These are phyloP conservation scores for Globisporangium splendens DNA, from an alignment of 352 stramenopile species.

Conservation along the genomic window DNA sequence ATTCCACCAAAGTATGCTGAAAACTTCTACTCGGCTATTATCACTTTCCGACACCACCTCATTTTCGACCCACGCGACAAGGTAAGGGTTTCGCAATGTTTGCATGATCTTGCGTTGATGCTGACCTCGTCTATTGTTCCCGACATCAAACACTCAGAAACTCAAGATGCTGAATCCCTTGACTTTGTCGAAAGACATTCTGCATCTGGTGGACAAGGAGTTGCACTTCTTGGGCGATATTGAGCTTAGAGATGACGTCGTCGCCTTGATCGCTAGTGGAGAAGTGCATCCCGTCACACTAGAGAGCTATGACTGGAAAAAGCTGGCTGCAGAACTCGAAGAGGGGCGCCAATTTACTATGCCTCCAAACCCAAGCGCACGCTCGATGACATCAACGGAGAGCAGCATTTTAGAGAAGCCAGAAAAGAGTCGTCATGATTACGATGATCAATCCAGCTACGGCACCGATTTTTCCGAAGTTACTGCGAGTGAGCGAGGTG, in stretches of 20 bases:
- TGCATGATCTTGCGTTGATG: not conserved
- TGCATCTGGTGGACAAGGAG: slow-evolving; percentile 46
- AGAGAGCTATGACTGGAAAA: slow-evolving; percentile 72
- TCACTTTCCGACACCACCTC: slow-evolving; percentile 88
- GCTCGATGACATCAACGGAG: slow-evolving; percentile 60
- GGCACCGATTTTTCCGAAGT: slow-evolving; percentile 8
- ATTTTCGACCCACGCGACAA: slow-evolving; percentile 79
- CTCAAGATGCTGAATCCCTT: slow-evolving; percentile 78
- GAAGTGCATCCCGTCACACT: slow-evolving; percentile 65
- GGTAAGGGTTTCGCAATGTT: slow-evolving; percentile 16
- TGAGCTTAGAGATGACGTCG: slow-evolving; percentile 49
- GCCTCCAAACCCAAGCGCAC: slow-evolving; percentile 14
- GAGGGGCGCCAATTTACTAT: slow-evolving; percentile 15
- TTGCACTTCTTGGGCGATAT: slow-evolving; percentile 71
- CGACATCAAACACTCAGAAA: slow-evolving; percentile 27
- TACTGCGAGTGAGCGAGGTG: slow-evolving; percentile 1
- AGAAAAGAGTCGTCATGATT: slow-evolving; percentile 6
- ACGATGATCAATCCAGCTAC: slow-evolving; percentile 10
- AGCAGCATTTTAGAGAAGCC: slow-evolving; percentile 21
- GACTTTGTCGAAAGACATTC: slow-evolving; percentile 46
- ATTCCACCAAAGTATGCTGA: slow-evolving; percentile 38
- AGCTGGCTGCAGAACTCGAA: slow-evolving; percentile 23
- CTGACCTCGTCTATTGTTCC: not conserved
- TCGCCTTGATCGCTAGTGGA: slow-evolving; percentile 50
- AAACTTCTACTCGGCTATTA: slow-evolving; percentile 58